Base-by-base conservation (phyloP, 805 yeast genomes). In the Metschnikowia bowlesiae region DNA sequence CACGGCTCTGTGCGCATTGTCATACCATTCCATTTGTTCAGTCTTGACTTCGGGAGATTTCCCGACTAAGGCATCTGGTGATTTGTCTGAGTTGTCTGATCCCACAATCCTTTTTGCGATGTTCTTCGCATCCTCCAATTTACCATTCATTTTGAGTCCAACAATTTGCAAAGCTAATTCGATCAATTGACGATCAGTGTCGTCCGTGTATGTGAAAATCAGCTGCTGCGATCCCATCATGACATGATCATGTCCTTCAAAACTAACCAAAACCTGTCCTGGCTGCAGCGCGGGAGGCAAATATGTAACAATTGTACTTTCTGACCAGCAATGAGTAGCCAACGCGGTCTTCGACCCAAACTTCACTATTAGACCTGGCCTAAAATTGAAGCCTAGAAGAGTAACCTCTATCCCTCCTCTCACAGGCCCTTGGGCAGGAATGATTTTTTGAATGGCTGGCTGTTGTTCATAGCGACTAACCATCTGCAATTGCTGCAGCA, bases 331-430 rank as follows among this genome's bases (percentile, higher is more conserved):
- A 62, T 90, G 96, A 0, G 97, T 89, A 3, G 94, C 86, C 32
- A 87, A 67, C 0, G 94, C 89, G 51, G 78, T 72, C 62, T 83
- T 83, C 10, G 85, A 82, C 33, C 99, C 99, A 69, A 94, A 94
- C 67, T 85, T 85, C 13, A 92, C 96, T 26, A 75, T 73, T 51
- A 92, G 71, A 0, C 96, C 96, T 14, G 86, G 87, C 48, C 84
- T 82, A 75, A 94, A 94, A 52, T 89, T 87, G 44, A 84, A 78
- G 2, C 99, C 99, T 40, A 94, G 73, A 45, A 94, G 71, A 0
- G 99, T 94, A 7, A 94, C 88, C 66, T 94, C 99, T 39, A 91
- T 85, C 14, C 99, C 99, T 57, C 99, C 99, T 55, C 96, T 79
- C 10, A 90, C 80, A 8, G 97, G 96, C 2, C 99, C 99, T 65